Base-by-base conservation (phyloP, 345 rosid species). In the Kandelia obovata region DNA sequence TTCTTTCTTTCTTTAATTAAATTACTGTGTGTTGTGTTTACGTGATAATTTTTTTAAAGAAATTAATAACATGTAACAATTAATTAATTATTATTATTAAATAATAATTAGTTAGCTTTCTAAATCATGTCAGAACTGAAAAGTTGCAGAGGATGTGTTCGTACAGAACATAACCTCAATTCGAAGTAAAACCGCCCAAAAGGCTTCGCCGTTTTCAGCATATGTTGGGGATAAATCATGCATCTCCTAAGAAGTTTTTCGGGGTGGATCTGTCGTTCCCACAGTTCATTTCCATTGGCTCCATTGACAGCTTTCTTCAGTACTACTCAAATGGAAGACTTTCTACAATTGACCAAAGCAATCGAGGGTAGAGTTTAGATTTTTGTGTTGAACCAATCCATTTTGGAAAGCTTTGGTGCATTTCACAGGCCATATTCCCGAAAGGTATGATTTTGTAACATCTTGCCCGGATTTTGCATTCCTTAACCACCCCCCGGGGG, bases 391-490 rank as follows among this genome's bases (percentile, higher is more conserved):
- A 89, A 71, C 87, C 81, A 69, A 32, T 88, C 68, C 73, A 82
- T 69, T 57, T 84, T 60, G 99, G 97, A 72, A 88, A 85, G 75
- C 81, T 72, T 62, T 91, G 96, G 97, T 85, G 84, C 82, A 84
- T 75, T 71, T 79, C 73, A 73, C 83, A 80, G 80, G 83, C 90
- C 71, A 88, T 88, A 74, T 90, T 88, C 72, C 91, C 95, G 19
- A 87, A 83, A 84, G 96, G 98, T 92, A 82, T 61, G 39, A 64
- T 61, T 30, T 60, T 64, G 30, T 65, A 60, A 31, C 32, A 71
- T 35, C 37, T 57, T 73, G 30, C 26, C 25, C 26, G 71, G 31
- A 49, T 67, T 62, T 37, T 68, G 56, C 37, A 63, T 35, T 34
- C 61, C 1, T 72, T 61, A 3, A 31, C 35, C 6, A 7, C 35